Evolutionary conservation across 2,329 filamentous ascomycete species (phyloP).

Genomic region (Didymella keratinophila): DNA sequence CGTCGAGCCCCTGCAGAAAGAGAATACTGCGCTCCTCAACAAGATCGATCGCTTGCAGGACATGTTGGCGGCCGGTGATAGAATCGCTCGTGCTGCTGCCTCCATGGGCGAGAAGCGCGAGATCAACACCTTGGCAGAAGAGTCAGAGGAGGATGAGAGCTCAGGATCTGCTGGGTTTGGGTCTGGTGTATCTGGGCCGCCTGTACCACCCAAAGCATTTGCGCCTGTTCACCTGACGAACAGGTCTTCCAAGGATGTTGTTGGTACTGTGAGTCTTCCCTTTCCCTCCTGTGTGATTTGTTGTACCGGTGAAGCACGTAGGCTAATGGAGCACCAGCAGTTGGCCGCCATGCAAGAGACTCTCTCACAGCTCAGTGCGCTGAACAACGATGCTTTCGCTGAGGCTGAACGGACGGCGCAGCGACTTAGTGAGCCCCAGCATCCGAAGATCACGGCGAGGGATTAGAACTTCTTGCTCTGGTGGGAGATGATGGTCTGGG

Average conservation of each 20-base stretch:
- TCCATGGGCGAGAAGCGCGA: slow-evolving; percentile 45
- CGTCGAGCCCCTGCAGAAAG: slow-evolving; percentile 46
- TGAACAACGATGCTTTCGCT: slow-evolving; percentile 46
- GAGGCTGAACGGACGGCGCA: slow-evolving; percentile 46
- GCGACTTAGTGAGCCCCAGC: slow-evolving; percentile 32
- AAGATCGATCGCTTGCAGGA: slow-evolving; percentile 46
- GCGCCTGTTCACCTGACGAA: slow-evolving; percentile 15
- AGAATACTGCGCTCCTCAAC: slow-evolving; percentile 41
- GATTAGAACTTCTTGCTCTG: slow-evolving; percentile 32
- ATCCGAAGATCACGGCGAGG: slow-evolving; percentile 31
- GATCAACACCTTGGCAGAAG: slow-evolving; percentile 43
- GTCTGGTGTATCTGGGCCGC: background rate
- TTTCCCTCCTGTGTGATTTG: background rate
- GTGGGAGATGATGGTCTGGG: slow-evolving; percentile 22
- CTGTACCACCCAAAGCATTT: slow-evolving; percentile 9
- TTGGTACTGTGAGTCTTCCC: slow-evolving; percentile 47
- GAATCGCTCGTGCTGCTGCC: slow-evolving; percentile 47
- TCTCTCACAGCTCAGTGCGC: slow-evolving; percentile 44
- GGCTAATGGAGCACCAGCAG: slow-evolving; percentile 48
- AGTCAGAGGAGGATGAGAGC: slow-evolving; percentile 35
- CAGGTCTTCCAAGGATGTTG: slow-evolving; percentile 34
- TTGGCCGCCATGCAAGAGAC: slow-evolving; percentile 51
- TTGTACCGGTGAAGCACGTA: background rate
- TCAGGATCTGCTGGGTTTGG: background rate
- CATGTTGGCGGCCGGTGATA: slow-evolving; percentile 47